phyloP scores from a whole-genome alignment of 345 rosid species.

The Eucalyptus marginata region DNA sequence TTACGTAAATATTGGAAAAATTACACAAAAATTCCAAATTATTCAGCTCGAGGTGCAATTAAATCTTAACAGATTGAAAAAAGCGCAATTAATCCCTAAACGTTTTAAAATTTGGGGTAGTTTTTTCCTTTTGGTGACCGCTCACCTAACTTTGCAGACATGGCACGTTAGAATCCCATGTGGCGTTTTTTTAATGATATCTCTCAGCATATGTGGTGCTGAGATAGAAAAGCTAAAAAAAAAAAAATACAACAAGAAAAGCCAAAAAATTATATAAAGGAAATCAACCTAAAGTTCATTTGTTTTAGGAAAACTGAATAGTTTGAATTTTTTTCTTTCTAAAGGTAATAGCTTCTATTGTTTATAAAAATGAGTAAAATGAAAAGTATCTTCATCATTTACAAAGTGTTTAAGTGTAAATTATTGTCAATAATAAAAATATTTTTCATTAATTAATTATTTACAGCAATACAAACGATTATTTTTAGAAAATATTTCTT shows the following conservation, averaged over 20 bases:
- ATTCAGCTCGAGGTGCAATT: neutral
- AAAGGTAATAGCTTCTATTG: too few relatives aligned
- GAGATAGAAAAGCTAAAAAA: neutral
- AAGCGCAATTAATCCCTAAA: neutral
- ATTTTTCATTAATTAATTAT: too few relatives aligned
- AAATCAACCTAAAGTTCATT: neutral
- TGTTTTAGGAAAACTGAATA: too few relatives aligned
- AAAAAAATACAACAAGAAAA: neutral
- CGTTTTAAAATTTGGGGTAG: neutral
- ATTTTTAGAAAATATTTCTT: too few relatives aligned
- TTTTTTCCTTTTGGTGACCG: neutral
- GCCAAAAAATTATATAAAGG: neutral
- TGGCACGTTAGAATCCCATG: neutral
- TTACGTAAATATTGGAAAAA: neutral
- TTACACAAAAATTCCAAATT: neutral
- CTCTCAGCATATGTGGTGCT: neutral
- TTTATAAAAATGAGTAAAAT: too few relatives aligned
- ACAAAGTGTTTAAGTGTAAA: neutral
- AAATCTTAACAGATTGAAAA: neutral
- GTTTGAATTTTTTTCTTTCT: too few relatives aligned
- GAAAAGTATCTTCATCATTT: neutral
- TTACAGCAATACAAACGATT: too few relatives aligned
- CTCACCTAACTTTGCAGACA: neutral
- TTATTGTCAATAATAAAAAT: too few relatives aligned
- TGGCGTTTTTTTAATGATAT: neutral